Base-by-base conservation (phyloP, 1,139 yeast genomes). In the Candida smagusa region DNA sequence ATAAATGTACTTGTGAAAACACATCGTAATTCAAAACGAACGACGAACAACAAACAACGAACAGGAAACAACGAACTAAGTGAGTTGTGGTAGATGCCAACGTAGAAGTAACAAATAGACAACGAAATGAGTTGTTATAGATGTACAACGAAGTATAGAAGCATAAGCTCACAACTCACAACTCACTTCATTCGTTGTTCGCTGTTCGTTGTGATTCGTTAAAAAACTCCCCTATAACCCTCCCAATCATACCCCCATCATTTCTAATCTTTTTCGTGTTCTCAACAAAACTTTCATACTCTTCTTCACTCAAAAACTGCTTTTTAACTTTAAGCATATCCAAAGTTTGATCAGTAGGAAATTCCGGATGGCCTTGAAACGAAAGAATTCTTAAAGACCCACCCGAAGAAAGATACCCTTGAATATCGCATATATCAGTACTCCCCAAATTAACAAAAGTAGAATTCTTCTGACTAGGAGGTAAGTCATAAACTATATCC, bases 291-390 rank as follows among this genome's bases (percentile, higher is more conserved):
- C 58, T 53, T 33, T 63, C 67, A 36, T 49, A 59, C 25, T 55
- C 50, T n/a, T 42, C 39, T 11, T 47, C 44, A n/a, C 38, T 19
- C 13, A 41, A 31, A 4, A 12, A 11, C 22, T 38, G 37, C 13
- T 26, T 19, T 6, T 40, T 13, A 22, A 22, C 22, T 12, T 46
- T 52, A 42, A 54, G 64, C 56, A 54, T 64, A 43, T 36, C 63
- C 31, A 52, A 45, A 2, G 67, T 58, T 34, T 56, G 47, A 2
- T 61, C 71, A 1, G 68, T 61, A 22, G 66, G 55, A 51, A 85
- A 88, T 55, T 89, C 97, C 0, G 97, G 96, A 53, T 89, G 97
- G 0, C 96, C 96, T 56, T 89, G 97, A 49, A 87, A 77, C 0
- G 94, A 77, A 31, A 87, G 62, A 3, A 82, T 41, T 36, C 68